These are phyloP conservation scores for Dioszegia hungarica DNA, from an alignment of 768 basidiomycete genomes.

Conservation along the genomic window DNA sequence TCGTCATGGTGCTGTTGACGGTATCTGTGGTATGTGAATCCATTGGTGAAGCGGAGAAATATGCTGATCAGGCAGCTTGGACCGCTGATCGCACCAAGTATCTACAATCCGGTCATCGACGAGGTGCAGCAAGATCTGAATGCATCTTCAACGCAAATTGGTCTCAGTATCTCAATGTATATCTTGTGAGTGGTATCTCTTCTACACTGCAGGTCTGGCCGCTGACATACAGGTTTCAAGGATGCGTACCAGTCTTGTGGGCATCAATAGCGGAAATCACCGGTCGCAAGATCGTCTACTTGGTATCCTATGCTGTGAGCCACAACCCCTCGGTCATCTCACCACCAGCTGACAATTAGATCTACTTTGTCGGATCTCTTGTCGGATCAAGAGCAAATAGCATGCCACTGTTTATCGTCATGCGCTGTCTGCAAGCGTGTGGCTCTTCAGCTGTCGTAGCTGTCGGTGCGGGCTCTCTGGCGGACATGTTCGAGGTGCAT, in stretches of 20 bases:
- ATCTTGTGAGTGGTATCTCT: conserved; percentile 38
- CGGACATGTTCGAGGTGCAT: conserved; percentile 48
- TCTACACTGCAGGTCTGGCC: neutral
- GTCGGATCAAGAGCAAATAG: conserved; percentile 40
- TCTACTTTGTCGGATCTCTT: conserved; percentile 43
- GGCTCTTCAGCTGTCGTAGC: conserved; percentile 45
- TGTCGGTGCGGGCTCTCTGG: conserved; percentile 46
- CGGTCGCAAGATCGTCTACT: conserved; percentile 46
- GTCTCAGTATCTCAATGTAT: conserved; percentile 46
- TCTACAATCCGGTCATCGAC: conserved; percentile 50
- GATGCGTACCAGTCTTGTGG: conserved; percentile 40
- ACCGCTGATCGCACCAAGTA: conserved; percentile 45
- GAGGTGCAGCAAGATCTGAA: conserved; percentile 40
- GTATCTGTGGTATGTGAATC: conserved; percentile 26
- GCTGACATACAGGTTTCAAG: conserved; percentile 21
- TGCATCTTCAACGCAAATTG: conserved; percentile 45
- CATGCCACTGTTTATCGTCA: conserved; percentile 44
- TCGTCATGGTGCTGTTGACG: conserved; percentile 29
- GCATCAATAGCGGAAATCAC: conserved; percentile 38
- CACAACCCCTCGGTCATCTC: neutral
- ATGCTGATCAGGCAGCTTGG: conserved; percentile 33
- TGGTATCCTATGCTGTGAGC: conserved; percentile 44
- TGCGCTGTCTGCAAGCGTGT: conserved; percentile 44
- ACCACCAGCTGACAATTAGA: conserved; percentile 12
- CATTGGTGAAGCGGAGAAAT: neutral